These are phyloP conservation scores for Colletotrichum limetticola DNA, from an alignment of 2,329 filamentous ascomycete genomes.

Conservation along the genomic window DNA sequence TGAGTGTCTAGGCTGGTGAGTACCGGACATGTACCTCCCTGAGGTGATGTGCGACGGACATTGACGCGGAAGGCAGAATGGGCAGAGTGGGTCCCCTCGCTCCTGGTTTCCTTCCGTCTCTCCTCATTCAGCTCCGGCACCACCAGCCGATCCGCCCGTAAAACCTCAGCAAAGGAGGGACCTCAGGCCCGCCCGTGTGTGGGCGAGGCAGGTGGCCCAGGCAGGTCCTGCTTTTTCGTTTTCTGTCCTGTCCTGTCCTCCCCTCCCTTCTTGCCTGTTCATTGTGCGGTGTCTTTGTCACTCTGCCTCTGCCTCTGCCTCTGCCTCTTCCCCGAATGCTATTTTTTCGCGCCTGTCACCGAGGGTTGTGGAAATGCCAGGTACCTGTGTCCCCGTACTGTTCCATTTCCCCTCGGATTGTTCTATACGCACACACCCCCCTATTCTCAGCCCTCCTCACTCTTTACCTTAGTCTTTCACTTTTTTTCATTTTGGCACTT, in stretches of 20 bases:
- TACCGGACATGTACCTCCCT: not conserved
- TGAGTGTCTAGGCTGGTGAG: not conserved
- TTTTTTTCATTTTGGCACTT: not conserved
- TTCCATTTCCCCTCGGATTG: not conserved
- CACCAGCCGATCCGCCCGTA: slow-evolving; percentile 36
- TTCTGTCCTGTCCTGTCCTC: no score
- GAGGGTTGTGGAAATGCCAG: no score
- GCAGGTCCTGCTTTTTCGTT: not conserved
- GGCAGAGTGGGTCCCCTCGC: slow-evolving; percentile 15
- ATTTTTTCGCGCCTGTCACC: not conserved
- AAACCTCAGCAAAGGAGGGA: slow-evolving; percentile 9
- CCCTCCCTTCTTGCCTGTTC: no score
- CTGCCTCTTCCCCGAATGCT: no score
- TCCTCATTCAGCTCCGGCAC: slow-evolving; percentile 35
- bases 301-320: not conserved
- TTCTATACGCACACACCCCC: not conserved
- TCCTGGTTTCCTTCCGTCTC: slow-evolving; percentile 24
- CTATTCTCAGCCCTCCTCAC: not conserved
- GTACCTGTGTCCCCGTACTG: not conserved
- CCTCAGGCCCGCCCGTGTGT: slow-evolving; percentile 19
- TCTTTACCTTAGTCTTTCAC: not conserved
- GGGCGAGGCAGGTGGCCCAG: not conserved
- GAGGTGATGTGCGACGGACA: not conserved
- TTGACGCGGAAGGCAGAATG: slow-evolving; percentile 8
- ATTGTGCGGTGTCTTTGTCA: not conserved